phyloP scores from a whole-genome alignment of 345 rosid genomes.

The Murraya paniculata region DNA sequence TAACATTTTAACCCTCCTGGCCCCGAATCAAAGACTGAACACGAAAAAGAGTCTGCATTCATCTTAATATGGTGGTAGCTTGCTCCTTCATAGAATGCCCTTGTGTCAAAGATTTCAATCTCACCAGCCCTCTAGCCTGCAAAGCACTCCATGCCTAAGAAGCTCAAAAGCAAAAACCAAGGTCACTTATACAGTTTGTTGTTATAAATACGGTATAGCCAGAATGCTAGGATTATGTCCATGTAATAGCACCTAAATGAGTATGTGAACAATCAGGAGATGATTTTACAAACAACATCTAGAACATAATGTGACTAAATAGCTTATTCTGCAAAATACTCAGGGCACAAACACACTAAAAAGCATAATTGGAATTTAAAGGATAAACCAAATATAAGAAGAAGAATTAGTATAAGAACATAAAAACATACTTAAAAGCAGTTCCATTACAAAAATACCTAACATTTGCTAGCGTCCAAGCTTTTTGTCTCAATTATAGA shows the following conservation, averaged over 20 bases:
- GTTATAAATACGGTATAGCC: too few relatives aligned
- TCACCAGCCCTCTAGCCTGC: constrained; percentile 86
- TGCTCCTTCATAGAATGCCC: constrained; percentile 75
- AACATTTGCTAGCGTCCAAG: too few relatives aligned
- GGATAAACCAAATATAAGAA: too few relatives aligned
- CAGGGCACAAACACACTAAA: neutral
- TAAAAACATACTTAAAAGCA: too few relatives aligned
- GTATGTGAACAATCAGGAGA: neutral
- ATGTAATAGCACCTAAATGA: neutral
- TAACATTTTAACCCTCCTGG: constrained; percentile 49
- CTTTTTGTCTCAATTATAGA: too few relatives aligned
- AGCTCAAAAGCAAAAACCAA: constrained; percentile 23
- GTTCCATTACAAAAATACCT: too few relatives aligned
- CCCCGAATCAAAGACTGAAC: constrained; percentile 73
- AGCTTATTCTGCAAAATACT: neutral
- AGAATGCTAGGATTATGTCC: too few relatives aligned
- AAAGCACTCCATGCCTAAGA: constrained; percentile 81
- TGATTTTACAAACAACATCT: neutral
- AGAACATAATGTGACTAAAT: neutral
- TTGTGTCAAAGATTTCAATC: constrained; percentile 68
- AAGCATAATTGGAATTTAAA: constrained; percentile 40
- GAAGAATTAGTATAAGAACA: too few relatives aligned
- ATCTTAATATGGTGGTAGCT: constrained; percentile 63
- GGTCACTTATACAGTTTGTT: too few relatives aligned
- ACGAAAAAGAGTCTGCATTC: constrained; percentile 87